phyloP scores from a whole-genome alignment of 805 yeast genomes.

The Priceomyces medius region DNA sequence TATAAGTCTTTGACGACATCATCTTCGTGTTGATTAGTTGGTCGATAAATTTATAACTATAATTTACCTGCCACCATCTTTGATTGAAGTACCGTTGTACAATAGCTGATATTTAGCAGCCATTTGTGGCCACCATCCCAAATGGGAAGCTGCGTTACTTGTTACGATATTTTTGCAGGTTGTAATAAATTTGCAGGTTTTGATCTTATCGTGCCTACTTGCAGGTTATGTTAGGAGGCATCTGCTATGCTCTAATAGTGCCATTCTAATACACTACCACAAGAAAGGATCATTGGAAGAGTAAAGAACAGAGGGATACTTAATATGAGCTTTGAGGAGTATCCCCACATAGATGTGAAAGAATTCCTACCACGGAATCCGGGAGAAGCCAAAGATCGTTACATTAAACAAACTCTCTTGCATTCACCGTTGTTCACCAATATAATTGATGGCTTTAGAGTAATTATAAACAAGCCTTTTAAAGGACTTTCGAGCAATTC shows the following conservation, averaged over 20 bases:
- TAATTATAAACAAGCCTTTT: conserved; percentile 29
- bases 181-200: conserved; percentile 5
- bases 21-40: background rate
- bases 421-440: conserved; percentile 39
- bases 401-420: conserved; percentile 36
- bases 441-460: conserved; percentile 34
- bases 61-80: background rate
- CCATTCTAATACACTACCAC: too few species aligned
- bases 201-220: background rate
- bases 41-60: background rate
- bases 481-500: conserved; percentile 34
- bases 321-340: conserved; percentile 7
- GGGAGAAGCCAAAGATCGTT: conserved; percentile 8
- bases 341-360: conserved; percentile 12
- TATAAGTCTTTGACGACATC: conserved; percentile 16
- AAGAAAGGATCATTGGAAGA: background rate
- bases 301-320: conserved; percentile 5
- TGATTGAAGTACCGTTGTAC: background rate
- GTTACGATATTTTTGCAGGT: conserved; percentile 1
- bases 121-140: background rate
- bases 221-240: conserved; percentile 1
- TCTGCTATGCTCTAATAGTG: background rate
- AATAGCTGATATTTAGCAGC: background rate
- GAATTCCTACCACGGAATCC: conserved; percentile 2
- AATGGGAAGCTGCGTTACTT: background rate